phyloP scores from a whole-genome alignment of 176 grass and related monocot species.

The Tillandsia fasciculata region DNA sequence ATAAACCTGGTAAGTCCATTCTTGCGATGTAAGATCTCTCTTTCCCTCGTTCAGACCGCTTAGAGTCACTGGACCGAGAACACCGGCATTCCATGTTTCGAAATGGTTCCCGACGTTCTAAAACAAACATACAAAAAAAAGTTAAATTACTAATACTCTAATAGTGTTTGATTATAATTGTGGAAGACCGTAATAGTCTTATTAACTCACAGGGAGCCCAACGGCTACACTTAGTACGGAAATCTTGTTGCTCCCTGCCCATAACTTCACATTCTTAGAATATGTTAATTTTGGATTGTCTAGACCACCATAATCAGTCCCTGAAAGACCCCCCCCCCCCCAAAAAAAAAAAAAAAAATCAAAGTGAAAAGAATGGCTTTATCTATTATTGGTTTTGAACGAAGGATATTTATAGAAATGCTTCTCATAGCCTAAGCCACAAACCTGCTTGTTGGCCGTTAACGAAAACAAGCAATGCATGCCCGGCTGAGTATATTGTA shows the following conservation, averaged over 20 bases:
- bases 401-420: neutral
- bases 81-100: slow-evolving; percentile 68
- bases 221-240: slow-evolving; percentile 77
- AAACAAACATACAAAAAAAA: neutral
- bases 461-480: slow-evolving; percentile 73
- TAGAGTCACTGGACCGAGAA: slow-evolving; percentile 71
- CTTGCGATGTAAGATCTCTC: slow-evolving; percentile 64
- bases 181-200: neutral
- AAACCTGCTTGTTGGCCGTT: slow-evolving; percentile 52
- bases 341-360: neutral
- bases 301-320: slow-evolving; percentile 39
- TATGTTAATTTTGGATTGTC: slow-evolving; percentile 51
- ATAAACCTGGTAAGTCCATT: slow-evolving; percentile 85
- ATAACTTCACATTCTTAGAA: slow-evolving; percentile 45
- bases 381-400: neutral
- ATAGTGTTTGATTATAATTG: neutral
- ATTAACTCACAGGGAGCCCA: slow-evolving; percentile 64
- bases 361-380: neutral
- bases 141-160: neutral
- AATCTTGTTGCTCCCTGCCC: slow-evolving; percentile 88
- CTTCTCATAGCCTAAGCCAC: neutral
- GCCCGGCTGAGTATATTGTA: slow-evolving; percentile 51
- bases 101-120: slow-evolving; percentile 82
- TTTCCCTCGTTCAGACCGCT: slow-evolving; percentile 52
- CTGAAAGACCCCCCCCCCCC: slow-evolving; percentile 15